phyloP scores from a whole-genome alignment of 371 early-diverging fungal genomes.

The Mortierella sp. region DNA sequence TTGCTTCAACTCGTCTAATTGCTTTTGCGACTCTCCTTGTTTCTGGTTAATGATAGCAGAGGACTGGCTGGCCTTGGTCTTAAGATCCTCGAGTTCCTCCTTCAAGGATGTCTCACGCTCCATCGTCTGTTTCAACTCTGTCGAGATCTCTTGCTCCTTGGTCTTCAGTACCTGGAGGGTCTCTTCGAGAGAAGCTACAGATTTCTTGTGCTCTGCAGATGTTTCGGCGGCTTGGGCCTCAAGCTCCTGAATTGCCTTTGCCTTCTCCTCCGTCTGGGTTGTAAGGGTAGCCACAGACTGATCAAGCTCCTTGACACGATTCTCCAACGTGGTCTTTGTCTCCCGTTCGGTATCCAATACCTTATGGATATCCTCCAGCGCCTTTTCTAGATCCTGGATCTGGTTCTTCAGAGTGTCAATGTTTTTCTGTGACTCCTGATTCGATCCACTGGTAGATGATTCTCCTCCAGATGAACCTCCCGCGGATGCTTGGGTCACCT shows the following conservation, averaged over 20 bases:
- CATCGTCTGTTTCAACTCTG: conserved; percentile 31
- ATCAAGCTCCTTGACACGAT: conserved; percentile 30
- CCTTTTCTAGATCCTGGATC: conserved; percentile 35
- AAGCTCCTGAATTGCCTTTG: conserved; percentile 12
- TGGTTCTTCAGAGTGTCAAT: conserved; percentile 32
- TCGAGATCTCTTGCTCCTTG: conserved; percentile 10
- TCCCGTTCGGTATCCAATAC: conserved; percentile 56
- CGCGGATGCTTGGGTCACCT: background rate
- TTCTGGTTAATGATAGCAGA: conserved; percentile 19
- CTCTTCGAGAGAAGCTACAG: conserved; percentile 8
- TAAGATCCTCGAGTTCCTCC: conserved; percentile 52
- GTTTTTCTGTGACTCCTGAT: conserved; percentile 4
- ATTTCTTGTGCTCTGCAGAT: conserved; percentile 4
- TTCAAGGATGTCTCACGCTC: conserved; percentile 22
- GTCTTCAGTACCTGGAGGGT: conserved; percentile 13
- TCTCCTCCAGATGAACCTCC: background rate
- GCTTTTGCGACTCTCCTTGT: conserved; percentile 44
- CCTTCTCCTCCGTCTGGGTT: conserved; percentile 15
- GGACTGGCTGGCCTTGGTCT: conserved; percentile 8
- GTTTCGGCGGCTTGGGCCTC: conserved; percentile 8
- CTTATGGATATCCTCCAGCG: conserved; percentile 47
- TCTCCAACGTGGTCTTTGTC: conserved; percentile 16
- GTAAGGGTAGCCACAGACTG: conserved; percentile 7
- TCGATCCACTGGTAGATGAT: background rate
- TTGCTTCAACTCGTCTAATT: conserved; percentile 52